A percentile compares a stretch with the other conserved stretches of the same genome.
Conservation (phyloP, 2,329 filamentous ascomycete species). For the Leptographium lundbergii region DNA sequence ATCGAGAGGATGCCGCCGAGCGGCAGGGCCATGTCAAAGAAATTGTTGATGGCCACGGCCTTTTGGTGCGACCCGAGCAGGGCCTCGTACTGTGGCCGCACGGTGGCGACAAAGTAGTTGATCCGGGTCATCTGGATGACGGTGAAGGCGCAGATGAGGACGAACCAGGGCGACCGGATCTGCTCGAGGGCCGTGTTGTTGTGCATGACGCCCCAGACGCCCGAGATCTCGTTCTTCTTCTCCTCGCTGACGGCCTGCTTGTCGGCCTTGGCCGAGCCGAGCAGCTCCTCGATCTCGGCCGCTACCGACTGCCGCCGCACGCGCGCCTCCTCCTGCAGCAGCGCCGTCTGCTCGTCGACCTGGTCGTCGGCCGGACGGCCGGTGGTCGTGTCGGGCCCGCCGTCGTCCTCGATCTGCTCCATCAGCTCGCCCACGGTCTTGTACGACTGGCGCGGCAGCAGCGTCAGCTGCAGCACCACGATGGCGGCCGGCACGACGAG, state of each 20-base stretch:
- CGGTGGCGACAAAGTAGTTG: constrained; percentile 87
- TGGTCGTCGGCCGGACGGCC: constrained; percentile 29
- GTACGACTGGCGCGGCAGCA: constrained; percentile 68
- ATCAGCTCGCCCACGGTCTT: constrained; percentile 79
- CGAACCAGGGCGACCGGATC: constrained; percentile 70
- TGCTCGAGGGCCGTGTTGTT: constrained; percentile 57
- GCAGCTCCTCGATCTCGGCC: constrained; percentile 58
- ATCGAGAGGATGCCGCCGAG: constrained; percentile 74
- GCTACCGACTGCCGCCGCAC: constrained; percentile 50
- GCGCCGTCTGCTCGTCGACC: constrained; percentile 42
- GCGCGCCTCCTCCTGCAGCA: constrained; percentile 42
- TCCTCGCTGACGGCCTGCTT: constrained; percentile 56
- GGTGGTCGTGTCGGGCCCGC: constrained; percentile 13
- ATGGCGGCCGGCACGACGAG: constrained; percentile 58
- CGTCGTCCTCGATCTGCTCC: constrained; percentile 49
- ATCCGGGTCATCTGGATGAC: constrained; percentile 67
- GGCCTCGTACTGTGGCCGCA: constrained; percentile 68
- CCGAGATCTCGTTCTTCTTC: constrained; percentile 54
- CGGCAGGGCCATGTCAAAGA: constrained; percentile 71
- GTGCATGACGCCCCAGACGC: constrained; percentile 82
- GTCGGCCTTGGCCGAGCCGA: constrained; percentile 50
- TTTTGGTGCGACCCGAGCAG: constrained; percentile 50
- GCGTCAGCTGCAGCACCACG: constrained; percentile 49
- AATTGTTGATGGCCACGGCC: constrained; percentile 61
- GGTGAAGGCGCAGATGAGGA: constrained; percentile 72